phyloP scores from a whole-genome alignment of 2,329 filamentous ascomycete species.

The Ophiostoma montium region DNA sequence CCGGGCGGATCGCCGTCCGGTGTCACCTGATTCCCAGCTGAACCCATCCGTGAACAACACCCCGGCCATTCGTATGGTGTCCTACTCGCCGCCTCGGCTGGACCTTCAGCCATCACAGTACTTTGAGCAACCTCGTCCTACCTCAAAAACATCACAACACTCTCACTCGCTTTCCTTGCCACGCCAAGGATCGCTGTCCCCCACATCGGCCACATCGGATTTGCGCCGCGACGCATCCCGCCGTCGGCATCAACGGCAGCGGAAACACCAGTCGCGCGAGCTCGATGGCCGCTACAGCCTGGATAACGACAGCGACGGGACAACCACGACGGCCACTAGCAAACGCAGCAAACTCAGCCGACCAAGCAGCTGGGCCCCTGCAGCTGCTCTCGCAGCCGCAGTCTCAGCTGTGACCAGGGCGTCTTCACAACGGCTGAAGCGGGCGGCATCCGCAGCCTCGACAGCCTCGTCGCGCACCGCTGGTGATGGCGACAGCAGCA shows the following conservation, averaged over 20 bases:
- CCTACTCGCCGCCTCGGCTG: constrained; percentile 31
- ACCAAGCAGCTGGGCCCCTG: constrained; percentile 11
- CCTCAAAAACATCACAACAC: background rate
- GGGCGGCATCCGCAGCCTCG: background rate
- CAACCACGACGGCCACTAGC: background rate
- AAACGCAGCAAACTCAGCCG: constrained; percentile 4
- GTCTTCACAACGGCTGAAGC: background rate
- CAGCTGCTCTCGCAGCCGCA: constrained; percentile 5
- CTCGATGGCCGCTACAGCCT: background rate
- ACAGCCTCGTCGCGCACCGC: constrained; percentile 1
- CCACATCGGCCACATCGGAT: background rate
- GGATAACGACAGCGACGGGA: constrained; percentile 7
- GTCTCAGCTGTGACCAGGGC: background rate
- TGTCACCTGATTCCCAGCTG: constrained; percentile 22
- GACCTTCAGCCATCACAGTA: constrained; percentile 13
- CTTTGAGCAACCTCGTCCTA: background rate
- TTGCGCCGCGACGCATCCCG: constrained; percentile 4
- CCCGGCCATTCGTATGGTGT: constrained; percentile 31
- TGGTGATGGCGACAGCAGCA: constrained; percentile 2
- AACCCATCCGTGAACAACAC: constrained; percentile 28
- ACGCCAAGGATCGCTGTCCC: background rate
- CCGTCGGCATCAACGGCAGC: constrained; percentile 4
- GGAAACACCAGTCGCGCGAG: background rate
- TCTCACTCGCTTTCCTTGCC: background rate
- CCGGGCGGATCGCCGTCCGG: constrained; percentile 11